Evolutionary conservation across 2,329 filamentous ascomycete species (phyloP), one percentile per base, ranked within the genome.

Genomic region (Fusarium setosum): DNA sequence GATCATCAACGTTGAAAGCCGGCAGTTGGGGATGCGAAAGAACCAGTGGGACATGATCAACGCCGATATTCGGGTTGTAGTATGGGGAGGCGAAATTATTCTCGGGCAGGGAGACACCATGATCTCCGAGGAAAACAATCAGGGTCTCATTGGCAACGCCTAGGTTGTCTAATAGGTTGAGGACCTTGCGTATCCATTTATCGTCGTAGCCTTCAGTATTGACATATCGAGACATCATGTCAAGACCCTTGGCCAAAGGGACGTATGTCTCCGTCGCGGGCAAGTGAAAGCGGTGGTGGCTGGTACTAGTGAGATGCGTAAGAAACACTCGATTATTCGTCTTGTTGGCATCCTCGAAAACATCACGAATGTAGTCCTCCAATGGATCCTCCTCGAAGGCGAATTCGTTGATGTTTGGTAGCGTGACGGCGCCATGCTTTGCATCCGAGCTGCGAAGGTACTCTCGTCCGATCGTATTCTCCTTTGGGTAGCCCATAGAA

Each of bases 261-360:
- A 73, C 69, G 8, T 74, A 74, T 4, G 56, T 54, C 26, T 76
- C 75, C 0, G 69, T 67, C 5, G 57, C 63, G 1, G 76, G 76
- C 48, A 77, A 58, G 1, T 66, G 69, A 40, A 75, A 78, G 6
- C 74, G 70, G 34, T 78, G 76, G 52, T 79, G 76, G 3, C 72
- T 74, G 5, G 76, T 78, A 58, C 76, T 77, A 4, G 77, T 79
- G 4, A 79, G 54, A 56, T 79, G 77, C 2, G 75, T 73, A 5
- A 78, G 53, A 29, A 78, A 79, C 1, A 78, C 64, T 10, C 76
- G 70, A 37, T 76, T 70, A 13, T 77, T 68, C 1, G 71, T 72
- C 35, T 73, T 63, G 32, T 63, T 69, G 13, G 76, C 76, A 2
- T 69, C 63, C 3, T 60, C 60, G 13, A 78, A 77, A n/a, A 70